A percentile compares a stretch with the other conserved stretches of the same genome.
phyloP scores from a whole-genome alignment of 176 grass and related monocot genomes.

The Carex kokanica region DNA sequence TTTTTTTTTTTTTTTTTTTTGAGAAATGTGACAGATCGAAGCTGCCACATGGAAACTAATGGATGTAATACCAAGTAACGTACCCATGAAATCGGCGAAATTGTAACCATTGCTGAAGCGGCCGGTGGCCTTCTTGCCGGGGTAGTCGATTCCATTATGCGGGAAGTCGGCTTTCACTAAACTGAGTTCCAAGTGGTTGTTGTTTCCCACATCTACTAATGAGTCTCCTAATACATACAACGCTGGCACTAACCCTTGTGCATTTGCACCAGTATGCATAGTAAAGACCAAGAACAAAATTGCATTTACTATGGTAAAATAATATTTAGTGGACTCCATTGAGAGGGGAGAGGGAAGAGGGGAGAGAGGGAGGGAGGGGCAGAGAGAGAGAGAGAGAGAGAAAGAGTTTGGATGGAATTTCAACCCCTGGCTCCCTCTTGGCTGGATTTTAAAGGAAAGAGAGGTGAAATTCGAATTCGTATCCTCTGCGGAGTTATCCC shows the following conservation, averaged over 20 bases:
- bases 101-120: constrained; percentile 93
- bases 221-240: constrained; percentile 86
- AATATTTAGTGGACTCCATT: not conserved
- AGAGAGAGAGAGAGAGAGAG: not conserved
- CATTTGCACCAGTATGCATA: not conserved
- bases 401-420: not conserved
- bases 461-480: too few species aligned
- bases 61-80: not conserved
- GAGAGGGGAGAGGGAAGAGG: not conserved
- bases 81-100: constrained; percentile 66
- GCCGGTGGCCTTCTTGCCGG: constrained; percentile 55
- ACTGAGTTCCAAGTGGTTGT: constrained; percentile 51
- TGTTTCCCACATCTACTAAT: constrained; percentile 75
- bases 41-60: too few species aligned
- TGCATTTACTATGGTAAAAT: not conserved
- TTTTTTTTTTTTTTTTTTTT: too few species aligned
- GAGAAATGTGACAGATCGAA: too few species aligned
- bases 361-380: too few species aligned
- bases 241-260: constrained; percentile 36
- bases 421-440: not conserved
- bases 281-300: not conserved
- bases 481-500: too few species aligned
- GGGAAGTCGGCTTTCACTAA: constrained; percentile 71
- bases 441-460: not conserved
- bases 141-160: constrained; percentile 82